Evolutionary conservation across 305 asterid species (phyloP), one percentile per base, ranked within the genome.

Genomic region (Fraxinus sp.): DNA sequence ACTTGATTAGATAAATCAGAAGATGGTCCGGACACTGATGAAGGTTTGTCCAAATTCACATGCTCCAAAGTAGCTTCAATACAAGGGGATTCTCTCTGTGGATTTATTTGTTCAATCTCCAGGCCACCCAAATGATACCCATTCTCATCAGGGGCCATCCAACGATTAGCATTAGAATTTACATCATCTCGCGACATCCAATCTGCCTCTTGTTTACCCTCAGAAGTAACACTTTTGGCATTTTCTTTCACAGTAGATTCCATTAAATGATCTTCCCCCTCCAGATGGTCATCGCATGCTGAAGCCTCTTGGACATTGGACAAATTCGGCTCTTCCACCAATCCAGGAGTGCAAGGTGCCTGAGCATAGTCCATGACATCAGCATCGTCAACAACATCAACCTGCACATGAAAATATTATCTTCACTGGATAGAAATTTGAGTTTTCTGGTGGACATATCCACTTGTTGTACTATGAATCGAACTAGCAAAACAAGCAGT

Each of bases 291-390:
- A 84, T 94, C 98, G 64, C 94, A 91, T 14, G 97, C 98, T n/a
- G 97, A 97, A 84, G 88, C 95, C 84, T 91, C 98, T 89, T 93
- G 90, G 83, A 87, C 84, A 84, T 91, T 95, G 80, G 97, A 91
- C 82, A 97, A 77, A 79, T 93, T 93, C 35, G 98, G 93, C 84
- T 91, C 97, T 82, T 97, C 98, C 74, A 62, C 90, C 86, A 97
- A 87, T 77, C 98, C 97, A 84, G 99, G 99, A 85, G 99, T 97
- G 84, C 92, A 82, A 71, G 99, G 99, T 86, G 98, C 99, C 82
- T 95, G 97, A 83, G 94, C 97, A 83, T 90, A 91, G 76, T 95
- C 98, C 94, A 93, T 87, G 71, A 87, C 81, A 84, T 91, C 92
- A 64, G 80, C 89, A 76, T 82, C 95, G 80, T 85, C 88, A 89